phyloP scores from a whole-genome alignment of 2,329 filamentous ascomycete genomes.

The Raffaelea albimanens region DNA sequence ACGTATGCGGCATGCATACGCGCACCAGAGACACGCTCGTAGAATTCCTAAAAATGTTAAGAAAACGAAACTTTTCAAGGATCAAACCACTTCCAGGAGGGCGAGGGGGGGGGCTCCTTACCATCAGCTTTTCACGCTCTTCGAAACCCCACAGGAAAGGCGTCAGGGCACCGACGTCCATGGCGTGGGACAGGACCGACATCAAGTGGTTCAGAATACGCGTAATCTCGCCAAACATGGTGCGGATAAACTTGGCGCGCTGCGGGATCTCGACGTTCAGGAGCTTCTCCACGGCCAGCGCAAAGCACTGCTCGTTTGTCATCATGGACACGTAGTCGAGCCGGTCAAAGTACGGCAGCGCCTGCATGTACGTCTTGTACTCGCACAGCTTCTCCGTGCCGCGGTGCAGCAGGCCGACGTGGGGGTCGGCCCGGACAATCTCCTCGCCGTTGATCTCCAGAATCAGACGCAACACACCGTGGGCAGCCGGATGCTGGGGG shows the following conservation, averaged over 20 bases:
- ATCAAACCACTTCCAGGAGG: neutral
- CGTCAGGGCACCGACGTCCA: conserved; percentile 97
- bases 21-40: conserved; percentile 96
- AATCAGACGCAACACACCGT: conserved; percentile 96
- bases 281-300: conserved; percentile 93
- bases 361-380: conserved; percentile 99
- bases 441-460: conserved; percentile 96
- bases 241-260: conserved; percentile 93
- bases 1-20: conserved; percentile 96
- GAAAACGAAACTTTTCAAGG: neutral
- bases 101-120: conserved; percentile 37
- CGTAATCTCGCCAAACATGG: conserved; percentile 91
- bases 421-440: conserved; percentile 91
- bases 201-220: conserved; percentile 94
- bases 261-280: conserved; percentile 94
- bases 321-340: conserved; percentile 99
- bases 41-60: conserved; percentile 68
- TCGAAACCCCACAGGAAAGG: conserved; percentile 99
- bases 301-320: conserved; percentile 98
- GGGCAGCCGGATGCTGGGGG: conserved; percentile 94
- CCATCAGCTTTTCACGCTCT: conserved; percentile 99
- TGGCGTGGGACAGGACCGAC: conserved; percentile 93
- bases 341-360: conserved; percentile 95
- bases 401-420: conserved; percentile 91
- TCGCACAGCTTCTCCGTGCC: conserved; percentile 99